phyloP scores from a whole-genome alignment of 257 asterid genomes.

The Solanum chmielewskii region DNA sequence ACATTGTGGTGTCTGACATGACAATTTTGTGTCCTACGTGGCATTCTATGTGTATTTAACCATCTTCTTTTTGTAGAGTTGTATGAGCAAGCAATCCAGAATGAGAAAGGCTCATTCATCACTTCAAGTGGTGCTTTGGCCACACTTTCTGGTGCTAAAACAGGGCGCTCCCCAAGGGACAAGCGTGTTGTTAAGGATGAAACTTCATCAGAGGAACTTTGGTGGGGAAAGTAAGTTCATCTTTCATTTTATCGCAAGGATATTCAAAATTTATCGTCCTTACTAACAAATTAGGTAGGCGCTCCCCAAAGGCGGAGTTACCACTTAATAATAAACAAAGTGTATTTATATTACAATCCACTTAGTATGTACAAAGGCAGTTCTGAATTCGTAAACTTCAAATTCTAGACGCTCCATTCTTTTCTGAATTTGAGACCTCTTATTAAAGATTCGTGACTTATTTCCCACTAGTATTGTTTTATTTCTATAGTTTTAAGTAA shows the following conservation, averaged over 20 bases:
- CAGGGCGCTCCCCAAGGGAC: constrained; percentile 83
- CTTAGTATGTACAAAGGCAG: too few relatives aligned
- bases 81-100: constrained; percentile 72
- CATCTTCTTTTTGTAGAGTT: constrained; percentile 30
- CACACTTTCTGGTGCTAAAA: constrained; percentile 86
- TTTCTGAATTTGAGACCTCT: too few relatives aligned
- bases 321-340: too few relatives aligned
- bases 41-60: too few relatives aligned
- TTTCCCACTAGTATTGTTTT: not conserved
- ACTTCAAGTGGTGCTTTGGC: constrained; percentile 78
- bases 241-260: not conserved
- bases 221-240: constrained; percentile 95
- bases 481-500: not conserved
- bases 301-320: not conserved
- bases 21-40: too few relatives aligned
- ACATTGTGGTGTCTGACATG: too few relatives aligned
- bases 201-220: constrained; percentile 52
- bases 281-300: not conserved
- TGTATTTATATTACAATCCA: too few relatives aligned
- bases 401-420: not conserved
- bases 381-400: not conserved
- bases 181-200: constrained; percentile 87
- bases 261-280: not conserved
- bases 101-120: constrained; percentile 79
- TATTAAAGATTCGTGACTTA: too few relatives aligned